Evolutionary conservation across 1,284 basidiomycete species (phyloP), one percentile per base, ranked within the genome.

Genomic region (Gastroboletus turbinatus): DNA sequence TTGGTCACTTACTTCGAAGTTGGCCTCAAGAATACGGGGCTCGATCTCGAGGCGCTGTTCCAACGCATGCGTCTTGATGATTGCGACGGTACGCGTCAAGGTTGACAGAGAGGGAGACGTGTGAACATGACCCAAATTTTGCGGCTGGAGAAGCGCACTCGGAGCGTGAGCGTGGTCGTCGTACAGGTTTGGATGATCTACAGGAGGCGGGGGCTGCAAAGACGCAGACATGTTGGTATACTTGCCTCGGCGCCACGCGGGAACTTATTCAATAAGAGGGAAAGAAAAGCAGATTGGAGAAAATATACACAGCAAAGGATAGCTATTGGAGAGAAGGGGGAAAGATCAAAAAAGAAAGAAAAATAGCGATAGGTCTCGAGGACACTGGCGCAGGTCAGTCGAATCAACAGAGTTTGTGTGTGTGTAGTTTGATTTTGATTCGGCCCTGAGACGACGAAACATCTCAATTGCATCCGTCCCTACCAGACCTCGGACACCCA

Each of bases 41-140:
- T 91, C 88, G 60, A 91, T 90, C 49, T 88, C 86, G 63, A 91
- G 85, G 52, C 88, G 77, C 61, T 87, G 79, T 13, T 77, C 68
- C 52, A 90, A 75, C 2, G 88, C 87, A 76, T 89, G 85, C 44
- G 78, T 78, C 73, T 90, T 91, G 77, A 91, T 89, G 59, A 91
- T 88, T 16, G 87, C 88, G 47, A 90, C 83, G 0, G 88, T 90
- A 55, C 88, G 79, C 40, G 87, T 87, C 21, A 78, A 27, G 25
- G 23, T 16, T 3, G 65, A 54, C 16, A 48, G 23, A 9, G 62
- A 52, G 14, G 68, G 53, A 10, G 63, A 57, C 9, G 50, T 3
- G 19, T 49, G 58, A 4, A 47, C 17, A 36, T 39, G 53, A 21
- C 40, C 51, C 27, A 43, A 27, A n/a, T 62, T 52, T 5, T 58